phyloP scores from a whole-genome alignment of 352 stramenopile species.

The Saprolegnia parasitica region DNA sequence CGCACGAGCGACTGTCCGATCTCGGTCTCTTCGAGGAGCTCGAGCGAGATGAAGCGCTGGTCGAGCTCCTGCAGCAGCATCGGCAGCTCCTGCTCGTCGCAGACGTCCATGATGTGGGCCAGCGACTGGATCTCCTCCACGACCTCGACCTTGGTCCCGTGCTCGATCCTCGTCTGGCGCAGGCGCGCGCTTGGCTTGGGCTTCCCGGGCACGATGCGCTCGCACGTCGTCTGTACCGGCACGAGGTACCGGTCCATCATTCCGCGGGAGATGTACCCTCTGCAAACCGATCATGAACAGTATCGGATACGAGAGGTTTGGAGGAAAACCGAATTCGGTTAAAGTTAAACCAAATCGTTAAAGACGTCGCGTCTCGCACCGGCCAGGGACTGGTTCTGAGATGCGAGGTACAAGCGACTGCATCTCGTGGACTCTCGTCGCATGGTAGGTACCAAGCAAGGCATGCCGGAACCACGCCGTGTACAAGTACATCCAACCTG shows the following conservation, averaged over 20 bases:
- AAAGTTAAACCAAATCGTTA: too few species aligned
- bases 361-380: too few species aligned
- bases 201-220: slow-evolving; percentile 8
- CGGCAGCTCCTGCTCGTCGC: slow-evolving; percentile 42
- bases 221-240: background rate
- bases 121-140: slow-evolving; percentile 62
- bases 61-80: slow-evolving; percentile 51
- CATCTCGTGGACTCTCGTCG: too few species aligned
- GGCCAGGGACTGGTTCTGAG: too few species aligned
- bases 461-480: too few species aligned
- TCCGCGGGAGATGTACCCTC: too few species aligned
- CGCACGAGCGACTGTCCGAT: slow-evolving; percentile 42
- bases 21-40: slow-evolving; percentile 74
- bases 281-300: too few species aligned
- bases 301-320: too few species aligned
- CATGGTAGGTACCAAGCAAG: too few species aligned
- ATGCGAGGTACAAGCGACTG: too few species aligned
- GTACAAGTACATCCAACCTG: too few species aligned
- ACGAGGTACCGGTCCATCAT: slow-evolving; percentile 13
- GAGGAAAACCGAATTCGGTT: too few species aligned
- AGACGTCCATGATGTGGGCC: slow-evolving; percentile 58
- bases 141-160: slow-evolving; percentile 66
- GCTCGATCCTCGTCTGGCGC: slow-evolving; percentile 59
- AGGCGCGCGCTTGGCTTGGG: slow-evolving; percentile 31
- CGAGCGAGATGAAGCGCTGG: slow-evolving; percentile 64